phyloP scores from a whole-genome alignment of 2,329 filamentous ascomycete genomes.

The Coniochaeta sp. region DNA sequence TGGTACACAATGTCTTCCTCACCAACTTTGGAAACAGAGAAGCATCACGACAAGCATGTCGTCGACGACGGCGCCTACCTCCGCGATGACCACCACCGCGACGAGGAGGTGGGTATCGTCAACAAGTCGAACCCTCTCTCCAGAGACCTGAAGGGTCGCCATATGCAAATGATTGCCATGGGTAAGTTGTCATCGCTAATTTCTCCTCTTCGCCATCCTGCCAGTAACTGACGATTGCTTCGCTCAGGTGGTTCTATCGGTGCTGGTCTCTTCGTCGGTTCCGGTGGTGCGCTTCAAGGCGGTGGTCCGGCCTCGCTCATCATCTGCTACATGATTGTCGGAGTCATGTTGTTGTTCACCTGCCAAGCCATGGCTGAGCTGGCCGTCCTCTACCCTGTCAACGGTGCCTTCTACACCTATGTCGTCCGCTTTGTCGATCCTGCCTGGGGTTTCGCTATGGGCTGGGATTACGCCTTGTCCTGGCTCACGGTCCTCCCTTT shows the following conservation, averaged over 20 bases:
- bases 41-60: slow-evolving; percentile 9
- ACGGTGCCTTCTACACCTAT: slow-evolving; percentile 58
- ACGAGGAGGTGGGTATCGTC: slow-evolving; percentile 29
- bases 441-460: slow-evolving; percentile 47
- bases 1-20: neutral
- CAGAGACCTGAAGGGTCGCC: slow-evolving; percentile 28
- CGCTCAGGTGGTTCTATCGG: slow-evolving; percentile 34
- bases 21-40: slow-evolving; percentile 10
- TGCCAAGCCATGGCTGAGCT: slow-evolving; percentile 55
- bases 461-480: slow-evolving; percentile 44
- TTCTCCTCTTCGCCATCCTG: neutral
- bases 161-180: slow-evolving; percentile 41
- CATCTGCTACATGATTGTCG: slow-evolving; percentile 48
- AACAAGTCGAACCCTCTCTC: slow-evolving; percentile 24
- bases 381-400: slow-evolving; percentile 52
- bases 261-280: slow-evolving; percentile 63
- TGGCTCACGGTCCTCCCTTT: slow-evolving; percentile 45
- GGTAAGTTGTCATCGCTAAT: slow-evolving; percentile 19
- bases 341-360: slow-evolving; percentile 51
- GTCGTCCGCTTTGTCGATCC: slow-evolving; percentile 55
- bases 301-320: slow-evolving; percentile 50
- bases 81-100: slow-evolving; percentile 12
- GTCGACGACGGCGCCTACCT: neutral
- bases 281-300: slow-evolving; percentile 50
- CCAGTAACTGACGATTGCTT: neutral